A percentile compares a stretch with the other conserved stretches of the same genome.
phyloP scores from a whole-genome alignment of 2,329 filamentous ascomycete species.

The Colletotrichum sp. region DNA sequence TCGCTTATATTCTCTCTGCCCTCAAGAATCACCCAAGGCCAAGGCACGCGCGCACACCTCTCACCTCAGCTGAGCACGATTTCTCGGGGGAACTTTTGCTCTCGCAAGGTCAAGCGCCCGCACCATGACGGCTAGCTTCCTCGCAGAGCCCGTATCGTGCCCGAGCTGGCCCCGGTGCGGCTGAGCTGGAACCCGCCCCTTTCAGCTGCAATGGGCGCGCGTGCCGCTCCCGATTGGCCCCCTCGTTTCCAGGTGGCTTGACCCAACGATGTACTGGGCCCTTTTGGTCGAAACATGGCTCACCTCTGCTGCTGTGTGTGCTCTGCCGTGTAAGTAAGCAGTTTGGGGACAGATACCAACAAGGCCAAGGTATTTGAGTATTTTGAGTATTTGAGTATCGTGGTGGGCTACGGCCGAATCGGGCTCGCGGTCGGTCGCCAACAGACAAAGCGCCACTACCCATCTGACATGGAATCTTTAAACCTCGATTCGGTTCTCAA shows the following conservation, averaged over 20 bases:
- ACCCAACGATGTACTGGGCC: neutral
- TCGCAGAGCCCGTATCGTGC: neutral
- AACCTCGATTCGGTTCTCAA: neutral
- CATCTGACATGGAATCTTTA: neutral
- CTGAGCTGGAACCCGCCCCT: conserved; percentile 1
- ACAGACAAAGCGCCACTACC: neutral
- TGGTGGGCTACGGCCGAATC: neutral
- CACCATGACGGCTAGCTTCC: neutral
- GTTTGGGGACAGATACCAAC: neutral
- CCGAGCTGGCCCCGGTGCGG: neutral
- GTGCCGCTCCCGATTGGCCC: neutral
- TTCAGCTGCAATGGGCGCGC: neutral
- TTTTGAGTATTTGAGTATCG: neutral
- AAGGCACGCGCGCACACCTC: neutral
- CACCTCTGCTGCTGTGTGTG: neutral
- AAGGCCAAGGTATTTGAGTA: neutral
- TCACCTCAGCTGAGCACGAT: neutral
- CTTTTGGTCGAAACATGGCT: neutral
- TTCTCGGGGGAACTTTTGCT: neutral
- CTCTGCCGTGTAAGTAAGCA: neutral
- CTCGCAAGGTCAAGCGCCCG: neutral
- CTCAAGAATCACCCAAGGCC: neutral
- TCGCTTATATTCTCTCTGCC: neutral
- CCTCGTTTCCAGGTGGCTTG: neutral
- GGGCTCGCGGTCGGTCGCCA: neutral